These are phyloP conservation scores for Dalbergia cochinchinensis DNA, from an alignment of 306 rosid genomes.

Conservation along the genomic window DNA sequence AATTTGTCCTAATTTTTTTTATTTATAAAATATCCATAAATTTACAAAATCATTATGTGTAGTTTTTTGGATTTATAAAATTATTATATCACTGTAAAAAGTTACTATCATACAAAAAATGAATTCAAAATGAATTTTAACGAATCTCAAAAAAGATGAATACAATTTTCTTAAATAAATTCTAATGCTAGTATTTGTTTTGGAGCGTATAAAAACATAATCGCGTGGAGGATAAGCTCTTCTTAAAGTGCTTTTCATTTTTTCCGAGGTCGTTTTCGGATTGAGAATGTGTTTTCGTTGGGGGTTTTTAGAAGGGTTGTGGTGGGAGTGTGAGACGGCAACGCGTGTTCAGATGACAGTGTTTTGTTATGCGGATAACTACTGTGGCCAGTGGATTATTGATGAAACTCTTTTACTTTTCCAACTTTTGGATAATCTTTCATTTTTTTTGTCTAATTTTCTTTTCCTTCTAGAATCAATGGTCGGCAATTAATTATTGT, in stretches of 20 bases:
- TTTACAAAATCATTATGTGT: too few species aligned
- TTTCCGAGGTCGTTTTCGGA: slow-evolving; percentile 14
- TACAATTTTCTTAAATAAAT: too few species aligned
- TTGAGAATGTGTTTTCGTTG: slow-evolving; percentile 25
- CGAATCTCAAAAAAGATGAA: too few species aligned
- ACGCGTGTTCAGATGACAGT: slow-evolving; percentile 26
- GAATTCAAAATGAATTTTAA: too few species aligned
- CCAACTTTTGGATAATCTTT: slow-evolving; percentile 37
- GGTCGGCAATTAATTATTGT: slow-evolving; percentile 46
- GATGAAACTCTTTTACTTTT: slow-evolving; percentile 34
- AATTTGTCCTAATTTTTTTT: too few species aligned
- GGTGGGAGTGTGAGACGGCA: neutral
- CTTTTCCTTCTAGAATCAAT: slow-evolving; percentile 41
- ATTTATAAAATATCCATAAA: too few species aligned
- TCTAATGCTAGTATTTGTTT: neutral
- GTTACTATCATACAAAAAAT: too few species aligned
- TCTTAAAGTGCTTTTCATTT: slow-evolving; percentile 6
- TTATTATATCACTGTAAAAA: too few species aligned
- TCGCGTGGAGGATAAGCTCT: slow-evolving; percentile 29
- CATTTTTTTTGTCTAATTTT: slow-evolving; percentile 7
- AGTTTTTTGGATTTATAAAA: too few species aligned
- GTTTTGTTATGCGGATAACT: slow-evolving; percentile 23
- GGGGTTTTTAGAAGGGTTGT: slow-evolving; percentile 26
- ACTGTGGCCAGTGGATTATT: slow-evolving; percentile 19
- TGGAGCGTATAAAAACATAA: neutral